Conservation (phyloP, 1,139 yeast genomes). For the Kodamaea ohmeri region DNA sequence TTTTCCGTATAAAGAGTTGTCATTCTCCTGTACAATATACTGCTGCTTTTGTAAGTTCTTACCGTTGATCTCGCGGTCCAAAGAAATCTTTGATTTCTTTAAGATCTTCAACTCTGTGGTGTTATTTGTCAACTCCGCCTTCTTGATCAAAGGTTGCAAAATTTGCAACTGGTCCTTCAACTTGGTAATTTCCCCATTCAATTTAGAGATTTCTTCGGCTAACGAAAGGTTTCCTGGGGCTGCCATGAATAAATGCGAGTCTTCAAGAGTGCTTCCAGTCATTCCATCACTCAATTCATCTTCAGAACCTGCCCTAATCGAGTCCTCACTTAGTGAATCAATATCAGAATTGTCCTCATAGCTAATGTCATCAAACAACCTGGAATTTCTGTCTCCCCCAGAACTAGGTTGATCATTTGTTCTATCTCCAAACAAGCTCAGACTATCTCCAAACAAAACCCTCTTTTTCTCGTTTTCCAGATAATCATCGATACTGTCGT, state of each 20-base stretch:
- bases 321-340: slow-evolving; percentile 23
- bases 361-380: slow-evolving; percentile 35
- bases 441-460: slow-evolving; percentile 37
- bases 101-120: slow-evolving; percentile 65
- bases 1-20: slow-evolving; percentile 72
- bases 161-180: slow-evolving; percentile 62
- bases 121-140: slow-evolving; percentile 83
- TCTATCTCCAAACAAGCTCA: slow-evolving; percentile 26
- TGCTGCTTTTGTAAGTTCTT: slow-evolving; percentile 79
- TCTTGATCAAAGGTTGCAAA: slow-evolving; percentile 62
- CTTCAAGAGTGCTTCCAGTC: slow-evolving; percentile 11
- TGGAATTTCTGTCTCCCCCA: slow-evolving; percentile 20
- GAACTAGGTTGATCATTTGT: neutral
- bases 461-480: slow-evolving; percentile 21
- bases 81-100: slow-evolving; percentile 60
- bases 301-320: slow-evolving; percentile 24
- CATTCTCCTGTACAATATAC: slow-evolving; percentile 77
- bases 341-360: slow-evolving; percentile 32
- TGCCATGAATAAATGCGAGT: slow-evolving; percentile 43
- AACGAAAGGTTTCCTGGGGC: slow-evolving; percentile 70
- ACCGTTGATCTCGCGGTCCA: slow-evolving; percentile 65
- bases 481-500: neutral
- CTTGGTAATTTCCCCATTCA: slow-evolving; percentile 58
- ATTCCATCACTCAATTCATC: slow-evolving; percentile 13
- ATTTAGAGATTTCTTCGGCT: slow-evolving; percentile 59